Evolutionary conservation across 129 eudicot genomes (phyloP).

Genomic region (Erigeron canadensis): DNA sequence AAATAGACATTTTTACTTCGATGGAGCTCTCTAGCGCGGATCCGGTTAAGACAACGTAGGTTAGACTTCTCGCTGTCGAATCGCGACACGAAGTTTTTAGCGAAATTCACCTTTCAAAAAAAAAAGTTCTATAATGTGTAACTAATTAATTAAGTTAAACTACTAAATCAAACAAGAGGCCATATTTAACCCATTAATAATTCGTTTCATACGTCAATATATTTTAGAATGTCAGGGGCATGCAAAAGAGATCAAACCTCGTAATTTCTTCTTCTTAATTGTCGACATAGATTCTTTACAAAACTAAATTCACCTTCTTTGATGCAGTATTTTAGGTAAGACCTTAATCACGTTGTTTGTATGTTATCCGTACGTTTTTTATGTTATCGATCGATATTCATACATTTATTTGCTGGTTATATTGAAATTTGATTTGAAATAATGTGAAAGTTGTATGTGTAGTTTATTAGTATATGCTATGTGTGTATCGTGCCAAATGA

Average conservation of each 20-base stretch:
- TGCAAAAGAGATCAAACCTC: slow-evolving; percentile 22
- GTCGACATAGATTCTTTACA: slow-evolving; percentile 15
- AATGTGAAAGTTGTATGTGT: neutral
- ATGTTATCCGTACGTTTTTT: neutral
- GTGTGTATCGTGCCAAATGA: too few relatives aligned
- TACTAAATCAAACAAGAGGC: slow-evolving; percentile 32
- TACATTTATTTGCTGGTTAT: slow-evolving; percentile 5
- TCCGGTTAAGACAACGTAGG: too few relatives aligned
- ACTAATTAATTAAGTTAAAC: neutral
- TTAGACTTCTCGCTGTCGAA: too few relatives aligned
- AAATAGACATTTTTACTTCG: too few relatives aligned
- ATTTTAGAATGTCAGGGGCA: slow-evolving; percentile 4
- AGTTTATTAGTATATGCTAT: neutral
- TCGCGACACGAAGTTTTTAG: too few relatives aligned
- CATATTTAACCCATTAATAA: slow-evolving; percentile 26
- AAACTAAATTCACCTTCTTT: slow-evolving; percentile 3
- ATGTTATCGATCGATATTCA: neutral
- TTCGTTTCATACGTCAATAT: slow-evolving; percentile 26
- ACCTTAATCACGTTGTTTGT: neutral
- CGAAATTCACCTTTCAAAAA: too few relatives aligned
- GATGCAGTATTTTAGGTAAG: slow-evolving; percentile 22
- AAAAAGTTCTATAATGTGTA: too few relatives aligned
- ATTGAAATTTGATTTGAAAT: slow-evolving; percentile 3
- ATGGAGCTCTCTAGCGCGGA: too few relatives aligned
- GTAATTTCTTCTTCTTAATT: neutral